A percentile compares a stretch with the other conserved stretches of the same genome.
phyloP scores from a whole-genome alignment of 2,329 filamentous ascomycete species.

The Aspergillus sp. region DNA sequence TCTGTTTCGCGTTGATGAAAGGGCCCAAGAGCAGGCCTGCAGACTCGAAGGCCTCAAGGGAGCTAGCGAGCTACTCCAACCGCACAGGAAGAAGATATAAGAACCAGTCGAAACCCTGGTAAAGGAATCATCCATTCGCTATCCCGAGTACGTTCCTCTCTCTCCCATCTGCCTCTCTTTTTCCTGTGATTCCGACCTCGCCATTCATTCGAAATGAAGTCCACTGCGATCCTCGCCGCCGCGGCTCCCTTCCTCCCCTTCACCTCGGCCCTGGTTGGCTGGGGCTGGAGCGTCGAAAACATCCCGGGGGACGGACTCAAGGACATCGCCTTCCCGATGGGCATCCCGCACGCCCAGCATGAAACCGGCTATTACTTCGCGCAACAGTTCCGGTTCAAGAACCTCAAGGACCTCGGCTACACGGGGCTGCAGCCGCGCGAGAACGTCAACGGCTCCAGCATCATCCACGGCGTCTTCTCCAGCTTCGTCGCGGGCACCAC shows the following conservation, averaged over 20 bases:
- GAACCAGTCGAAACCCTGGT: too few species aligned
- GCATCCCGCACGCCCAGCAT: constrained; percentile 12
- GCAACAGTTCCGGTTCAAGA: constrained; percentile 18
- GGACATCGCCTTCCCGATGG: constrained; percentile 17
- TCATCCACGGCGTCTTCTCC: constrained; percentile 24
- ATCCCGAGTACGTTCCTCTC: not conserved
- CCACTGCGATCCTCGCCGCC: not conserved
- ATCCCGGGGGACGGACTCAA: constrained; percentile 7
- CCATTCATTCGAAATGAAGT: not conserved
- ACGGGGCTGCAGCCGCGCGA: constrained; percentile 17
- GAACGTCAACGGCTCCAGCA: constrained; percentile 5
- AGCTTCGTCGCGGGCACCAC: constrained; percentile 20
- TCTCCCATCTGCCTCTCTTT: not conserved
- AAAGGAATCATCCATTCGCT: not conserved
- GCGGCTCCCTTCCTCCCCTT: constrained; percentile 6
- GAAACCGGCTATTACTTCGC: constrained; percentile 20
- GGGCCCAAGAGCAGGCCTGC: too few species aligned
- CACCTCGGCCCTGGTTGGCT: constrained; percentile 7
- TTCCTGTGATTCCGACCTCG: not conserved
- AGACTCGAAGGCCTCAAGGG: too few species aligned
- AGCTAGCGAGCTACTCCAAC: too few species aligned
- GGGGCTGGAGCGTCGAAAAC: constrained; percentile 9
- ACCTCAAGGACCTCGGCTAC: constrained; percentile 16
- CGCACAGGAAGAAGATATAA: too few species aligned
- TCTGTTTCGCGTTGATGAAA: too few species aligned